Conservation (phyloP, 345 rosid genomes). For the Ceriops zippeliana region DNA sequence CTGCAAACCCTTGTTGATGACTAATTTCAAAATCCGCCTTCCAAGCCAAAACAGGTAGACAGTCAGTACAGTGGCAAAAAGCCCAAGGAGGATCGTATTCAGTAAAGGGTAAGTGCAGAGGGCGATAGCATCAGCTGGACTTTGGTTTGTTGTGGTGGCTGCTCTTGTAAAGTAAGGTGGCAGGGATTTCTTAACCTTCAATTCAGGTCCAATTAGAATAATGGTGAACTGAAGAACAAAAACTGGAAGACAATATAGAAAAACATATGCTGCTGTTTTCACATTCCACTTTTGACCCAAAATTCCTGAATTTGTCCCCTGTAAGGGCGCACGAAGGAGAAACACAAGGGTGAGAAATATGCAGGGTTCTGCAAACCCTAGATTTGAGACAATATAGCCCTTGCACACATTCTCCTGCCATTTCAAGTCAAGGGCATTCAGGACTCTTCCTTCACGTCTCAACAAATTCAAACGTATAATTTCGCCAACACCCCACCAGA, state of each 20-base stretch:
- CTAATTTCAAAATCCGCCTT: constrained; percentile 73
- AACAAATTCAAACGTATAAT: constrained; percentile 66
- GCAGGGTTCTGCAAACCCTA: constrained; percentile 98
- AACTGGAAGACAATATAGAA: constrained; percentile 75
- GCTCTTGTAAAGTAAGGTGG: constrained; percentile 69
- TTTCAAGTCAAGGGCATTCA: constrained; percentile 53
- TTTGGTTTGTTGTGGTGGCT: constrained; percentile 25
- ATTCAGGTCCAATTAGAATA: constrained; percentile 57
- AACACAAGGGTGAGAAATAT: constrained; percentile 76
- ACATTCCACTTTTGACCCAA: constrained; percentile 72
- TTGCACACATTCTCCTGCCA: constrained; percentile 95
- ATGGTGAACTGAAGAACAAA: constrained; percentile 78
- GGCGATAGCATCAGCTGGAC: constrained; percentile 35
- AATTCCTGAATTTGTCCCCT: constrained; percentile 62
- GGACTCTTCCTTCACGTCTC: constrained; percentile 49
- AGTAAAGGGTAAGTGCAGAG: constrained; percentile 87
- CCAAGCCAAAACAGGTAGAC: constrained; percentile 89
- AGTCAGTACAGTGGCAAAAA: constrained; percentile 63
- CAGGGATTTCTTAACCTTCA: constrained; percentile 48
- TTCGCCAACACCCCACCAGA: constrained; percentile 97
- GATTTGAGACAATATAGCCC: constrained; percentile 76
- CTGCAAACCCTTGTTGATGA: constrained; percentile 87
- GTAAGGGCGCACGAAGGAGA: constrained; percentile 87
- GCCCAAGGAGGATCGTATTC: constrained; percentile 79
- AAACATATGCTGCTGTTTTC: constrained; percentile 54